These are phyloP conservation scores for Xylaria grammica DNA, from an alignment of 495 filamentous ascomycete species.

Conservation along the genomic window DNA sequence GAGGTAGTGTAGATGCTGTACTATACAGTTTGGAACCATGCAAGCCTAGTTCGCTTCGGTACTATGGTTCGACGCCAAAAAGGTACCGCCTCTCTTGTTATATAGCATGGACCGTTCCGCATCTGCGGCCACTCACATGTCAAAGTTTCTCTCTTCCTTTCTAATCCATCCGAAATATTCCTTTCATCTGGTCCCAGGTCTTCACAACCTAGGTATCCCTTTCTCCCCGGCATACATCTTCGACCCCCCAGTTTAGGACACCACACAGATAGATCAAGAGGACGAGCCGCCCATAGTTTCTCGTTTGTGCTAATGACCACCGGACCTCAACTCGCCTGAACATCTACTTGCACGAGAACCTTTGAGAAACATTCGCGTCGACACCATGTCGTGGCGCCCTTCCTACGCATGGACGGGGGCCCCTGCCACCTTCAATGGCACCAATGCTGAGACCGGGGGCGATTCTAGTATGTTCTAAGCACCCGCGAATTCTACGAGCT, in stretches of 20 bases:
- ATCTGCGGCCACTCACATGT: constrained; percentile 12
- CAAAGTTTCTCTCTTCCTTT: constrained; percentile 2
- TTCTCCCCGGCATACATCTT: too few species aligned
- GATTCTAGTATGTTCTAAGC: constrained; percentile 72
- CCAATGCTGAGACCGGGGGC: constrained; percentile 72
- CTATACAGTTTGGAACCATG: too few species aligned
- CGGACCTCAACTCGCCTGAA: neutral
- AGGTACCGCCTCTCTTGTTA: constrained; percentile 2
- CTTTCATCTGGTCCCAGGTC: neutral
- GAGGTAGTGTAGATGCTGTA: constrained; percentile 8
- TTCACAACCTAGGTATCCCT: neutral
- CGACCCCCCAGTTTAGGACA: too few species aligned
- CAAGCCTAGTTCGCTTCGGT: neutral
- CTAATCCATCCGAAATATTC: neutral
- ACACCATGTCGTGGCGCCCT: constrained; percentile 59
- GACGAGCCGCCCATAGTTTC: neutral
- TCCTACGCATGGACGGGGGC: constrained; percentile 81
- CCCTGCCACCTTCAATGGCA: constrained; percentile 76
- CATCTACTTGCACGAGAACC: neutral
- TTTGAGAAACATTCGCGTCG: constrained; percentile 1
- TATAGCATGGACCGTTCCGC: constrained; percentile 16
- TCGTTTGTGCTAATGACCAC: neutral
- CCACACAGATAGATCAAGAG: too few species aligned
- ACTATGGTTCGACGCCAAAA: neutral
- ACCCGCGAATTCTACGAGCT: constrained; percentile 3